These are phyloP conservation scores for Aspergillus tanneri DNA, from an alignment of 2,329 filamentous ascomycete genomes.

Conservation along the genomic window DNA sequence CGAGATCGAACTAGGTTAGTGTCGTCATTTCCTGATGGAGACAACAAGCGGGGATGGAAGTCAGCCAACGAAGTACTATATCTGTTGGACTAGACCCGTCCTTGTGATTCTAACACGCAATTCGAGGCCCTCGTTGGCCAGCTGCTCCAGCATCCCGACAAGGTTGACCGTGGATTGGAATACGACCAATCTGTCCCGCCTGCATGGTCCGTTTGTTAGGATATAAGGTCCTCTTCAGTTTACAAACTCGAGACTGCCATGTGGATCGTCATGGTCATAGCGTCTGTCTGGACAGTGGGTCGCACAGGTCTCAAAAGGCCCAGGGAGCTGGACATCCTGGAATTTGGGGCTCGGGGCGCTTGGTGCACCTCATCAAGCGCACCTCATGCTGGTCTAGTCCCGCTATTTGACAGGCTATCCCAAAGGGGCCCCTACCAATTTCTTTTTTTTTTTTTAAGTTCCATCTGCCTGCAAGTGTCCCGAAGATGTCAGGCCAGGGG, in stretches of 20 bases:
- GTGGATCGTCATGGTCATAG: conserved; percentile 13
- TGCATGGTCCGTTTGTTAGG: neutral
- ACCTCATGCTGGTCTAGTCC: conserved; percentile 15
- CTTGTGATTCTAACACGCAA: neutral
- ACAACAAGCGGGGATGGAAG: conserved; percentile 6
- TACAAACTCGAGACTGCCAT: conserved; percentile 4
- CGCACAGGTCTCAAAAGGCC: neutral
- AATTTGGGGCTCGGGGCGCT: conserved; percentile 12
- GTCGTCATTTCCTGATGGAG: conserved; percentile 7
- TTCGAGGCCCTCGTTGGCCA: neutral
- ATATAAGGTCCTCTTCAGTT: neutral
- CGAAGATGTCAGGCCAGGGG: neutral
- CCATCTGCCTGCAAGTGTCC: conserved; percentile 8
- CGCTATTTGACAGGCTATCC: neutral
- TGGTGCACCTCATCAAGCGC: too few relatives aligned
- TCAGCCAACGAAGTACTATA: neutral
- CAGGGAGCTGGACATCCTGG: conserved; percentile 3
- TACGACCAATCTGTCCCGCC: conserved; percentile 2
- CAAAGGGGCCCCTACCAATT: neutral
- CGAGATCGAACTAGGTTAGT: conserved; percentile 12
- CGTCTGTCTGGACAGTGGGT: conserved; percentile 5
- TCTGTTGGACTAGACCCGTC: neutral
- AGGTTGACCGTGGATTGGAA: conserved; percentile 6
- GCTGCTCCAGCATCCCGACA: neutral
- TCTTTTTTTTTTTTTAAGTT: conserved; percentile 2